Base-by-base conservation (phyloP, 2,329 filamentous ascomycete genomes). In the Scleromitrula shiraiana region DNA sequence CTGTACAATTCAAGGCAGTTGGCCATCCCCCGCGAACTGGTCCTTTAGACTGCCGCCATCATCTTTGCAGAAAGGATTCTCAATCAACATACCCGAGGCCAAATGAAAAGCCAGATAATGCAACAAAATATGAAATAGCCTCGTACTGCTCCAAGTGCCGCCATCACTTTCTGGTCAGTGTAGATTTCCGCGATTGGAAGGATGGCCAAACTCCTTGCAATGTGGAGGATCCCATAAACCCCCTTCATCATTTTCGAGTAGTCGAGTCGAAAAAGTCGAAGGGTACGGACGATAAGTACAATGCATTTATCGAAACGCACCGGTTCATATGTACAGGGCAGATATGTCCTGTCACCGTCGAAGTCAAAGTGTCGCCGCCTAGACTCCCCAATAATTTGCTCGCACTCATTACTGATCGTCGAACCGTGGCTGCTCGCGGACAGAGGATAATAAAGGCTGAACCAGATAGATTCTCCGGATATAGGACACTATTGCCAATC, bases 91-190 rank as follows among this genome's bases (percentile, higher is more conserved):
- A 73, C 50, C 65, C 65, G 38, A 58, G 48, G 15, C 62, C 66
- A 9, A 70, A 73, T 48, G 60, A 65, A 24, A 59, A 64, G 26
- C 62, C 67, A 29, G 62, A 65, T 50, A 54, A 55, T 26, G 51
- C 62, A 6, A 70, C 71, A 2, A 60, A 70, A 39, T 80, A 76
- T 60, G 78, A 73, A 55, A 68, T 83, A 23, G 75, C 80, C 14
- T 72, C 79, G 3, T 72, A 79, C 54, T 87, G 83, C 64, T 65
- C 70, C 48, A 70, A 68, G 50, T 87, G 83, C 61, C 75, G 78
- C 43, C 71, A 72, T 58, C 82, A 86, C 64, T 67, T 84, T 36
- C 72, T 80, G 54, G 61, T 86, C 19, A 66, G 67, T 9, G 70
- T 82, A 27, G 71, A 75, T 50, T 78, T 76, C 55, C 67, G 66